Percentiles rank a stretch among this genome's conserved stretches.
These are phyloP conservation scores for Fusarium globosum DNA, from an alignment of 2,329 filamentous ascomycete species.

Conservation along the genomic window DNA sequence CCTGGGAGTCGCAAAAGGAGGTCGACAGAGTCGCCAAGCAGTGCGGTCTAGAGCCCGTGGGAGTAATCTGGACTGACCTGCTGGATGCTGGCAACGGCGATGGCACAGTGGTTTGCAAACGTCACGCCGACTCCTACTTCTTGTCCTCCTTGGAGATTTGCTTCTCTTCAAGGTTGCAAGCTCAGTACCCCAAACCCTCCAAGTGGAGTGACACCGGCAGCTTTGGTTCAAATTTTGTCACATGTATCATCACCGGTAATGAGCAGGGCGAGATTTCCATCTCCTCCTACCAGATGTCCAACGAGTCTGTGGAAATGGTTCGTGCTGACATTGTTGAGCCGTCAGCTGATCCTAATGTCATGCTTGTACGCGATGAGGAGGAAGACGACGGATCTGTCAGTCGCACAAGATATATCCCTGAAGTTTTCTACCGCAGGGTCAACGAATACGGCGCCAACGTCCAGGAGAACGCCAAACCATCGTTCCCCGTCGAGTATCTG, in stretches of 20 bases:
- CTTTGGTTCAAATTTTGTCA: conserved; percentile 97
- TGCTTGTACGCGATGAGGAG: conserved; percentile 94
- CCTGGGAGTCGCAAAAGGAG: conserved; percentile 87
- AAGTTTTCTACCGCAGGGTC: conserved; percentile 94
- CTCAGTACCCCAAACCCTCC: conserved; percentile 86
- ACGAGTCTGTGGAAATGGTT: conserved; percentile 97
- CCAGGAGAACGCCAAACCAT: conserved; percentile 95
- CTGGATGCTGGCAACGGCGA: conserved; percentile 83
- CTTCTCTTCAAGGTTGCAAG: conserved; percentile 89
- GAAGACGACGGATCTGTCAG: conserved; percentile 78
- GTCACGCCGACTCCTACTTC: conserved; percentile 94
- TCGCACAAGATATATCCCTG: conserved; percentile 89
- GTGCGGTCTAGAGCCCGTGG: conserved; percentile 89
- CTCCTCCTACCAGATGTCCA: conserved; percentile 93
- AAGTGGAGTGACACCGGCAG: conserved; percentile 97
- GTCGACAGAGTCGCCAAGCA: conserved; percentile 82
- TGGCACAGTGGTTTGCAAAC: conserved; percentile 91
- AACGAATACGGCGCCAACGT: conserved; percentile 98
- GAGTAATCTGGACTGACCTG: conserved; percentile 95
- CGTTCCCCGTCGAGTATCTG: conserved; percentile 96
- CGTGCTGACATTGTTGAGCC: conserved; percentile 94
- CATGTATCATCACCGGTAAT: conserved; percentile 94
- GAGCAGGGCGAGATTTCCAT: conserved; percentile 89
- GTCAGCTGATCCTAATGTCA: conserved; percentile 89
- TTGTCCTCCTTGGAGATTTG: conserved; percentile 91